These are phyloP conservation scores for Salix exigua DNA, from an alignment of 345 rosid genomes.

Conservation along the genomic window DNA sequence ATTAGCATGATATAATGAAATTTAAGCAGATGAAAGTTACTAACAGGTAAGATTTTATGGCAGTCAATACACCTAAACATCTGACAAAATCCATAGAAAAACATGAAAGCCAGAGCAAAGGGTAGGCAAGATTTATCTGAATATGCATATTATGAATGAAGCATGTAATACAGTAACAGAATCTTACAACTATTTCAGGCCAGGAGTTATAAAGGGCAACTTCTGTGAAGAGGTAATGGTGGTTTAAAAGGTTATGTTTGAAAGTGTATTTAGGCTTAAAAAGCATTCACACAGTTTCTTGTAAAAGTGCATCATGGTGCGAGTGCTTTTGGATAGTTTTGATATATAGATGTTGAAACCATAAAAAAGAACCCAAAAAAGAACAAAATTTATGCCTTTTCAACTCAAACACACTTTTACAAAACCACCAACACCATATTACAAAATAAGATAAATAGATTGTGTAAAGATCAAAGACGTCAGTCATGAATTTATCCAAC, in stretches of 20 bases:
- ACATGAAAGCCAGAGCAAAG: background rate
- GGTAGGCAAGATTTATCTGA: background rate
- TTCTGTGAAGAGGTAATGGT: background rate
- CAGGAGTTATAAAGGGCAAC: background rate
- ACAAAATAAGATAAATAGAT: background rate
- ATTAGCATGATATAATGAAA: background rate
- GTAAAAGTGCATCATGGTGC: too few relatives aligned
- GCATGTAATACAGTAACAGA: background rate
- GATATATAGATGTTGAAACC: too few relatives aligned
- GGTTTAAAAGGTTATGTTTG: background rate
- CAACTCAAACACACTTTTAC: background rate
- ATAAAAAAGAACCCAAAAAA: too few relatives aligned
- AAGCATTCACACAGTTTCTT: background rate
- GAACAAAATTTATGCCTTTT: background rate
- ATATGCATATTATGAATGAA: background rate
- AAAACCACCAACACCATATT: background rate
- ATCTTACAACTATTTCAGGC: background rate
- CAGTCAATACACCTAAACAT: background rate
- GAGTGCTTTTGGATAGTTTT: too few relatives aligned
- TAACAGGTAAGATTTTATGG: background rate
- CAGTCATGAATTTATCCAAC: background rate
- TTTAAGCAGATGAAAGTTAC: background rate
- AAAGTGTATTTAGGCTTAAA: background rate
- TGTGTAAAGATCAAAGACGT: background rate
- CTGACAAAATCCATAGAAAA: background rate